Evolutionary conservation across 345 rosid genomes (phyloP).

Genomic region (Pistacia vera): DNA sequence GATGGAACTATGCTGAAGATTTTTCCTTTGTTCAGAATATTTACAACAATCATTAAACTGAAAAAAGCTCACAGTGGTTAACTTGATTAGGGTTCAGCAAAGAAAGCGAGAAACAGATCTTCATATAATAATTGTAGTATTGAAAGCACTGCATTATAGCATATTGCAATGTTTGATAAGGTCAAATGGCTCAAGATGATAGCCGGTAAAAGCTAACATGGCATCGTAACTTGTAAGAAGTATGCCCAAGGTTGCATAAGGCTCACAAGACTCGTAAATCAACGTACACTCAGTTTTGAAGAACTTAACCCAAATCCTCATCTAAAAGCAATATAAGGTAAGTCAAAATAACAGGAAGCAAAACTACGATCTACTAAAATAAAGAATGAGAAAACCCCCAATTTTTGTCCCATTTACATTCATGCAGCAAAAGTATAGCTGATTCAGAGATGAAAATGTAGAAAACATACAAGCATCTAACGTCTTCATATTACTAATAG

Average conservation of each 20-base stretch:
- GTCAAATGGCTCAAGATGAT: background rate
- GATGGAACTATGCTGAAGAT: background rate
- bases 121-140: background rate
- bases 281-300: background rate
- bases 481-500: background rate
- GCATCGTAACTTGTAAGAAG: background rate
- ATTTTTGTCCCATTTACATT: background rate
- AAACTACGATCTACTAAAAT: background rate
- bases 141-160: background rate
- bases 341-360: background rate
- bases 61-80: background rate
- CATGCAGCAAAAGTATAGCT: background rate
- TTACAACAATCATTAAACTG: background rate
- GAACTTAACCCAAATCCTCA: background rate
- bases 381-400: background rate
- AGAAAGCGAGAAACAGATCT: background rate
- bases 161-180: background rate
- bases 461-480: background rate
- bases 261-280: background rate
- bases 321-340: background rate
- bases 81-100: background rate
- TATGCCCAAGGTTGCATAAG: background rate
- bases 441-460: background rate
- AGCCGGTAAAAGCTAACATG: background rate
- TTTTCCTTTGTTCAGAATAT: background rate